Evolutionary conservation across 164 flowering plant species (phyloP).

Genomic region (Dillenia turbinata): DNA sequence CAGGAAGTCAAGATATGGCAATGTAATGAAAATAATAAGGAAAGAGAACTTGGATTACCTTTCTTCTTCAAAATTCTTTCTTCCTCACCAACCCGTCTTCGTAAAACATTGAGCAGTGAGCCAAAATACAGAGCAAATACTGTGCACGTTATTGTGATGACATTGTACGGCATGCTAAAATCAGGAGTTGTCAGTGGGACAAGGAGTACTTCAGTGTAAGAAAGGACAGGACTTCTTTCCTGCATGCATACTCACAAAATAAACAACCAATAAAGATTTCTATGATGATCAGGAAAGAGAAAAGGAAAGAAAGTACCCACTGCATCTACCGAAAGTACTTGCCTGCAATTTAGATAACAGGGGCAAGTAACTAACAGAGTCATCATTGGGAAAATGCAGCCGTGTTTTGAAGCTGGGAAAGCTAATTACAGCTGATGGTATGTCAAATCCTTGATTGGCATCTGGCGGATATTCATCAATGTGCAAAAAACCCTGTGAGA

Average conservation of each 20-base stretch:
- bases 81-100: slow-evolving; percentile 86
- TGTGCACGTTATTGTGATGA: slow-evolving; percentile 94
- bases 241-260: slow-evolving; percentile 26
- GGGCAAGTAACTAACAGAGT: slow-evolving; percentile 35
- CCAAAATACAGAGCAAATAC: slow-evolving; percentile 95
- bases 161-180: slow-evolving; percentile 99
- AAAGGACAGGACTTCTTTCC: slow-evolving; percentile 54
- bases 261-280: not conserved
- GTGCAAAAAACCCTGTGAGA: slow-evolving; percentile 76
- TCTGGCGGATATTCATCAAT: slow-evolving; percentile 97
- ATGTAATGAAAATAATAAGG: not conserved
- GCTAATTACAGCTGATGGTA: slow-evolving; percentile 85
- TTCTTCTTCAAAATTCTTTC: slow-evolving; percentile 58
- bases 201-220: slow-evolving; percentile 93
- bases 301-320: not conserved
- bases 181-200: slow-evolving; percentile 98
- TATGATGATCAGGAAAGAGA: too few relatives aligned
- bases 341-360: slow-evolving; percentile 74
- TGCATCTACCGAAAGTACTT: not conserved
- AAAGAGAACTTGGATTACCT: slow-evolving; percentile 33
- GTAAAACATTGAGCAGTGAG: slow-evolving; percentile 82
- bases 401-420: slow-evolving; percentile 61
- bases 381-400: slow-evolving; percentile 29
- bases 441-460: slow-evolving; percentile 98
- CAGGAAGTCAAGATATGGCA: too few relatives aligned